Evolutionary conservation across 2,329 filamentous ascomycete species (phyloP).

Genomic region (Cordyceps militaris): DNA sequence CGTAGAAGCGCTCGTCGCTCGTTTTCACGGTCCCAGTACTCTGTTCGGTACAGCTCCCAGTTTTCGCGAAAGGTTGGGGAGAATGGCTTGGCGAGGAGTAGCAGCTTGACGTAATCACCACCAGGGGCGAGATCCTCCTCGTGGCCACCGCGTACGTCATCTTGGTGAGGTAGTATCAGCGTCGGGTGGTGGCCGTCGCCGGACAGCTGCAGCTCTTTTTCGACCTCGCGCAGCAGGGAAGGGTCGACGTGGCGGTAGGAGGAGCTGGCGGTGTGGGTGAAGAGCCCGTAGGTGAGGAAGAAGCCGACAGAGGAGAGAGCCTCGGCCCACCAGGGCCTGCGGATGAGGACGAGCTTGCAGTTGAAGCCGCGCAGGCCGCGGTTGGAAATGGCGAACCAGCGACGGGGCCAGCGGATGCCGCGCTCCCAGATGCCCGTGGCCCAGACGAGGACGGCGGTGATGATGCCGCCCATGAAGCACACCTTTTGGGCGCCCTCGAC

Average conservation of each 20-base stretch:
- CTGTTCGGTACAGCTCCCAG: conserved; percentile 88
- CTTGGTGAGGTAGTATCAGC: conserved; percentile 37
- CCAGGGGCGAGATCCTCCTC: conserved; percentile 88
- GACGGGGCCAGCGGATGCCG: conserved; percentile 85
- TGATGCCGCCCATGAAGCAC: conserved; percentile 81
- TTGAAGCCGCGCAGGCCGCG: conserved; percentile 88
- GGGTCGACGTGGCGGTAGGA: conserved; percentile 74
- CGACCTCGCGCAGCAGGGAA: conserved; percentile 49
- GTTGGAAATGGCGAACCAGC: conserved; percentile 86
- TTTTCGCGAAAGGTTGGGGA: conserved; percentile 91
- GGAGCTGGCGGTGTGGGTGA: conserved; percentile 60
- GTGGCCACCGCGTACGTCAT: conserved; percentile 59
- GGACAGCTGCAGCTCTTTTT: conserved; percentile 48
- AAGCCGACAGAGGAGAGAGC: conserved; percentile 65
- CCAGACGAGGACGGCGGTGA: conserved; percentile 84
- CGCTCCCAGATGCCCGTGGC: conserved; percentile 94
- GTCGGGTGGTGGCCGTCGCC: conserved; percentile 34
- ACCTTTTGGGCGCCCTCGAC: conserved; percentile 86
- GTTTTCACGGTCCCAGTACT: conserved; percentile 97
- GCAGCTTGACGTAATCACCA: conserved; percentile 84
- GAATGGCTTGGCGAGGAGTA: conserved; percentile 90
- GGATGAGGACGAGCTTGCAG: conserved; percentile 87
- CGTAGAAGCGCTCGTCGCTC: conserved; percentile 72
- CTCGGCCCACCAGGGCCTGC: conserved; percentile 76
- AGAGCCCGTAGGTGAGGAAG: conserved; percentile 67